Conservation (phyloP, 495 filamentous ascomycete genomes). For the Rusavskia elegans region DNA sequence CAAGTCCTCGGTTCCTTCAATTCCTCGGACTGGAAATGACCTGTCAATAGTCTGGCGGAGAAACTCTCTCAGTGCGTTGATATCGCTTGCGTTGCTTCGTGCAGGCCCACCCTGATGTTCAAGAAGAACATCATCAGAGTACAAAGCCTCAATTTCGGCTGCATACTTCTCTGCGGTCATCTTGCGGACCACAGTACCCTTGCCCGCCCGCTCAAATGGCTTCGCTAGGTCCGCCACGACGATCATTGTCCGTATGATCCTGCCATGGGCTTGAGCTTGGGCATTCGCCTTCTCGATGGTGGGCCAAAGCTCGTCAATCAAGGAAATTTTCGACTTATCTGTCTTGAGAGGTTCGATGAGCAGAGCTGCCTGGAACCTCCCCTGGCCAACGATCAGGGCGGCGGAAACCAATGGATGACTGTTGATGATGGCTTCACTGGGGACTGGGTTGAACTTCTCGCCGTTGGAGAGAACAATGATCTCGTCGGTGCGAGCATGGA, state of each 20-base stretch:
- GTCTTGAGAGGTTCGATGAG: constrained; percentile 12
- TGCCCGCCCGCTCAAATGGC: constrained; percentile 22
- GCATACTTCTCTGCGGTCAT: constrained; percentile 14
- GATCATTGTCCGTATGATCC: constrained; percentile 8
- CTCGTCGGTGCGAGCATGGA: constrained; percentile 38
- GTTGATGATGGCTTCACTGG: constrained; percentile 25
- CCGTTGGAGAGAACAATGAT: constrained; percentile 48
- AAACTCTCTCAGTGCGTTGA: neutral
- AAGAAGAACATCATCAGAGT: constrained; percentile 13
- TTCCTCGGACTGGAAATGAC: neutral
- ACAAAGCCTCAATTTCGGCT: constrained; percentile 22
- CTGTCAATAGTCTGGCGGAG: neutral
- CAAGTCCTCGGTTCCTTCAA: constrained; percentile 2
- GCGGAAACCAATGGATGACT: constrained; percentile 1
- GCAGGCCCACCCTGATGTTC: neutral
- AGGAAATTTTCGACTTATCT: neutral
- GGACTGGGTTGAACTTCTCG: constrained; percentile 45
- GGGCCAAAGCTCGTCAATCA: constrained; percentile 16
- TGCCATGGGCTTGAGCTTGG: constrained; percentile 11
- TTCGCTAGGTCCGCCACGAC: constrained; percentile 2
- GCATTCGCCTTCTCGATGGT: constrained; percentile 11
- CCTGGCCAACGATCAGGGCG: constrained; percentile 6
- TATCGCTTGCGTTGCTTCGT: neutral
- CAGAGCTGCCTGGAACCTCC: constrained; percentile 12
- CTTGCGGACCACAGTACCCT: constrained; percentile 23